Evolutionary conservation across 371 early-diverging fungal species (phyloP), one percentile per base, ranked within the genome.

Genomic region (Lichtheimia ramosa): DNA sequence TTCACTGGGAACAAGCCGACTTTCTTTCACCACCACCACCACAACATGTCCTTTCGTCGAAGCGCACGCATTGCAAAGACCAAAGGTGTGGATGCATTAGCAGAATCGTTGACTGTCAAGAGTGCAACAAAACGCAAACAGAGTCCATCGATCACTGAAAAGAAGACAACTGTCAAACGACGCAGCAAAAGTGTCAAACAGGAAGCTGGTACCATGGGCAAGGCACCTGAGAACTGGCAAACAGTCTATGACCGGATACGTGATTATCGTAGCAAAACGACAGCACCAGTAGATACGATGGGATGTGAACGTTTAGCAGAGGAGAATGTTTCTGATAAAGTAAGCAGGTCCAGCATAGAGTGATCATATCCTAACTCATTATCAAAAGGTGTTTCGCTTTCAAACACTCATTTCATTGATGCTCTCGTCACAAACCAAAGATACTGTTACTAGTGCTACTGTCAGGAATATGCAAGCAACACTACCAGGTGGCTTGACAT

Each of bases 381-480:
- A 25, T 25, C n/a, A 25, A 28, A 59, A 89, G 82, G 84, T 81
- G 3, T 85, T 75, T 48, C 85, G 96, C 39, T 98, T 91, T 71
- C 94, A 96, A 62, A 90, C 95, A 3, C 77, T 99, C 1, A 74
- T 96, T n/a, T 77, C 97, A 0, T 76, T 99, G 43, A 91, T 96
- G 81, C 83, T 99, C 13, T 97, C 98, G 8, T 90, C 97, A 21
- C 97, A 97, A 75, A 99, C 99, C 3, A 94, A 93, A 66, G 99
- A 99, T 68, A 89, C 91, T 8, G 85, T 92, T 3, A 96, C 95
- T 0, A 92, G 93, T 3, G 87, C 78, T 12, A 93, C 92, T 3
- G 83, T 97, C 24, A 69, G 73, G 27, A 82, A 75, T 13, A 69
- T 97, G 23, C 83, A 89, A 46, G 63, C 70, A n/a, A 75, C 79